Conservation (phyloP, 2,329 filamentous ascomycete species). For the Ceratocystis huliohia region DNA sequence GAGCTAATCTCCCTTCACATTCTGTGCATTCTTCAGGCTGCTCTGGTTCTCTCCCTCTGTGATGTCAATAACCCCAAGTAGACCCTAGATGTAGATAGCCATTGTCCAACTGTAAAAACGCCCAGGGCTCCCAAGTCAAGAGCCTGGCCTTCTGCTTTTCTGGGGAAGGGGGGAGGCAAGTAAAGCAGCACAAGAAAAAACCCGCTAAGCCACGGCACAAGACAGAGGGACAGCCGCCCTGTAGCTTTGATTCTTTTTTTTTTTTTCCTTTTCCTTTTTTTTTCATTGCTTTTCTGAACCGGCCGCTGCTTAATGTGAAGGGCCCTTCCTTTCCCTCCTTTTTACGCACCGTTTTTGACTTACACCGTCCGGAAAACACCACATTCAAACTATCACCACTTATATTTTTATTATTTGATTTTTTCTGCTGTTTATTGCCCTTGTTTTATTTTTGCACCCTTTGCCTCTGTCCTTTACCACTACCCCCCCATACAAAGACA, state of each 20-base stretch:
- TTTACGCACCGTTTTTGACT: neutral
- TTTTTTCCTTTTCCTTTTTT: neutral
- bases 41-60: neutral
- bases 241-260: neutral
- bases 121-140: constrained; percentile 3
- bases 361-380: constrained; percentile 8
- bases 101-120: neutral
- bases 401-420: neutral
- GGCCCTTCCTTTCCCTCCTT: neutral
- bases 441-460: neutral
- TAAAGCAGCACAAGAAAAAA: neutral
- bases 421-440: neutral
- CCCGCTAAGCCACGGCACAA: constrained; percentile 6
- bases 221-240: constrained; percentile 2
- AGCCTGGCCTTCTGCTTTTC: neutral
- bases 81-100: neutral
- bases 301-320: neutral
- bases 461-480: neutral
- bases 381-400: constrained; percentile 7
- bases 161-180: neutral
- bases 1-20: neutral
- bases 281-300: neutral
- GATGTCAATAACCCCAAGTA: neutral
- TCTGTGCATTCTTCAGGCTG: neutral
- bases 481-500: neutral